A percentile compares a stretch with the other conserved stretches of the same genome.
These are phyloP conservation scores for Abrus pulchellus DNA, from an alignment of 306 rosid genomes.

Conservation along the genomic window DNA sequence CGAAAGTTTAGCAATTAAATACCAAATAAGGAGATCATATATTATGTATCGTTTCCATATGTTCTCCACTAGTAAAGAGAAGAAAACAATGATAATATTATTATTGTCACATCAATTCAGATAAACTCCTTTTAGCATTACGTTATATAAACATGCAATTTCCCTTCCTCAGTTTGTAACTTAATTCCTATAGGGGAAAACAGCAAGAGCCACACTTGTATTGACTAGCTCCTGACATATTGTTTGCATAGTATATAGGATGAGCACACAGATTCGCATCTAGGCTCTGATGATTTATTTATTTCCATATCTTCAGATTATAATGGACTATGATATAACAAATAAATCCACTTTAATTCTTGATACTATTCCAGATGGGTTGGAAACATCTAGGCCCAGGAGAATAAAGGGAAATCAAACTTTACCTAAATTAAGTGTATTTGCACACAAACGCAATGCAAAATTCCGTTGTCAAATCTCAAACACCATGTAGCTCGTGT, in stretches of 20 bases:
- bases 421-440: constrained; percentile 38
- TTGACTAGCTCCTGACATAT: not conserved
- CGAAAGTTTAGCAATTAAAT: not conserved
- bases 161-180: not conserved
- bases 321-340: constrained; percentile 50
- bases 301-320: constrained; percentile 48
- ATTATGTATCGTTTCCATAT: constrained; percentile 38
- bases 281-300: constrained; percentile 42
- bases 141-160: not conserved
- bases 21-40: constrained; percentile 19
- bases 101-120: constrained; percentile 48
- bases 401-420: constrained; percentile 67
- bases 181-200: not conserved
- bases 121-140: constrained; percentile 16
- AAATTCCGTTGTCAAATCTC: constrained; percentile 51
- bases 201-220: constrained; percentile 13
- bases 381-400: constrained; percentile 81
- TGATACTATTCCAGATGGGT: constrained; percentile 62
- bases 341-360: constrained; percentile 49
- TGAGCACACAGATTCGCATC: not conserved
- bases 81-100: constrained; percentile 44
- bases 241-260: not conserved
- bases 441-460: constrained; percentile 40
- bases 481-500: constrained; percentile 2
- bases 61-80: constrained; percentile 56